phyloP scores from a whole-genome alignment of 2,329 filamentous ascomycete genomes.

The Penicillium capsulatum region DNA sequence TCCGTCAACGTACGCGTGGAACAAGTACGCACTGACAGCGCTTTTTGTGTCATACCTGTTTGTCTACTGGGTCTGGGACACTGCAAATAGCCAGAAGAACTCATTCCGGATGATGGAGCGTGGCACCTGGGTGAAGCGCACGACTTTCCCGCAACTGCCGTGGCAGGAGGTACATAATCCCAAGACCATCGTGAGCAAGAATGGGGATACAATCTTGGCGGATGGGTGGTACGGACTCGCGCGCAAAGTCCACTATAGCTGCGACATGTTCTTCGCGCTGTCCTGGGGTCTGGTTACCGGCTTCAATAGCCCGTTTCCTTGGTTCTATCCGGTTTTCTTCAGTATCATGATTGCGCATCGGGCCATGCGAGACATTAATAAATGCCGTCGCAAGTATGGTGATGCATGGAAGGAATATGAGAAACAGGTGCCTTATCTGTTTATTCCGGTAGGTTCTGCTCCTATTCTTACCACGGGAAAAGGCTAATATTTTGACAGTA shows the following conservation, averaged over 20 bases:
- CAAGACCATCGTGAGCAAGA: slow-evolving; percentile 65
- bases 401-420: slow-evolving; percentile 78
- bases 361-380: slow-evolving; percentile 66
- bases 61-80: slow-evolving; percentile 89
- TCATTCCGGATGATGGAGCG: slow-evolving; percentile 75
- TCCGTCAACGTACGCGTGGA: slow-evolving; percentile 71
- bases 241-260: slow-evolving; percentile 75
- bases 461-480: not conserved
- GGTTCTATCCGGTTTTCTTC: slow-evolving; percentile 85
- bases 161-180: slow-evolving; percentile 80
- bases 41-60: slow-evolving; percentile 70
- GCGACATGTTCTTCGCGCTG: slow-evolving; percentile 71
- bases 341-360: slow-evolving; percentile 73
- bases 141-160: slow-evolving; percentile 79
- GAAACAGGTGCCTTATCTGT: slow-evolving; percentile 72
- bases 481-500: not conserved
- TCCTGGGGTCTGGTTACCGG: slow-evolving; percentile 75
- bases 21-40: slow-evolving; percentile 57
- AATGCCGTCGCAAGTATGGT: slow-evolving; percentile 72
- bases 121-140: slow-evolving; percentile 63
- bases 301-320: slow-evolving; percentile 75
- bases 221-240: slow-evolving; percentile 82
- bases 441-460: slow-evolving; percentile 62
- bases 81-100: slow-evolving; percentile 88
- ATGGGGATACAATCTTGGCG: slow-evolving; percentile 70